Conservation (phyloP, 495 filamentous ascomycete species). For the Chaetomium tenue region DNA sequence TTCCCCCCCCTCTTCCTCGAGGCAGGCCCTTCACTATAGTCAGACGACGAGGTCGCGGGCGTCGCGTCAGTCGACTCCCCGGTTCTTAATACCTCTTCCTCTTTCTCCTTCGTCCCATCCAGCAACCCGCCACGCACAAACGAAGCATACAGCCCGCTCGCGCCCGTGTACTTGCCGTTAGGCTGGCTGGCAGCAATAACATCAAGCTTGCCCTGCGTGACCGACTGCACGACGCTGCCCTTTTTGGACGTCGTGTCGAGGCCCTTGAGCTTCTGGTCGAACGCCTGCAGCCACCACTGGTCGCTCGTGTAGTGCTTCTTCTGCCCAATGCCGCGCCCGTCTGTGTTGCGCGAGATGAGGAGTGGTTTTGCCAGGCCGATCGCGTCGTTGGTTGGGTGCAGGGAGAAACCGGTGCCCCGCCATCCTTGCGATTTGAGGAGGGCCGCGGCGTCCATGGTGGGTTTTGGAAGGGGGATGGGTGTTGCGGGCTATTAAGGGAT, state of each 20-base stretch:
- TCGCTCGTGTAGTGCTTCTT: conserved; percentile 61
- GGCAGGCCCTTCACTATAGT: conserved; percentile 18
- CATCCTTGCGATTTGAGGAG: conserved; percentile 71
- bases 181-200: conserved; percentile 44
- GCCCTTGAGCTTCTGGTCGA: conserved; percentile 73
- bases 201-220: conserved; percentile 52
- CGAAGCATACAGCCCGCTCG: conserved; percentile 68
- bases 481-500: neutral
- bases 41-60: conserved; percentile 14
- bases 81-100: conserved; percentile 7
- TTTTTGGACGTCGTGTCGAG: conserved; percentile 56
- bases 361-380: conserved; percentile 68
- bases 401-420: conserved; percentile 70
- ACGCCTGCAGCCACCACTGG: conserved; percentile 80
- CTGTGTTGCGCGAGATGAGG: conserved; percentile 64
- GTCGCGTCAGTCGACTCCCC: conserved; percentile 26
- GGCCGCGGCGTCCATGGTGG: conserved; percentile 33
- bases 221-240: conserved; percentile 50
- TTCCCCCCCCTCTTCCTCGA: conserved; percentile 18
- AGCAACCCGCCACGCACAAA: conserved; percentile 77
- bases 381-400: conserved; percentile 63
- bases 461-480: no score
- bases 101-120: conserved; percentile 54
- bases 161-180: conserved; percentile 46
- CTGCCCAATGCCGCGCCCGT: conserved; percentile 68